Percentiles rank a stretch among this genome's conserved stretches.
phyloP scores from a whole-genome alignment of 164 flowering plant species.

The Vitis vinifera region DNA sequence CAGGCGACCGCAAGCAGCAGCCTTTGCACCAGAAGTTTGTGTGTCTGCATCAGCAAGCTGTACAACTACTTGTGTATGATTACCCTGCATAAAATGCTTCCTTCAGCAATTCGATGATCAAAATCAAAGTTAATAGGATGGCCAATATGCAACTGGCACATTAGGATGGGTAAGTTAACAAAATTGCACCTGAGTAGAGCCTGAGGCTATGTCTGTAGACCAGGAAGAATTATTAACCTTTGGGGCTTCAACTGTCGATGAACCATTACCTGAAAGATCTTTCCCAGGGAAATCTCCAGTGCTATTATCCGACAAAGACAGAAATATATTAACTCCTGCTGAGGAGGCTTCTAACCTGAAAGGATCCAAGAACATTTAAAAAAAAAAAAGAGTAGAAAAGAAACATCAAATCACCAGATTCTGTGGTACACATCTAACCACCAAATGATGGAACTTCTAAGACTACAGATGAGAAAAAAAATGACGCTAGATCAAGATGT shows the following conservation, averaged over 20 bases:
- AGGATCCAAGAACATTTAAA: not conserved
- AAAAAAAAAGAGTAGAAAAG: not conserved
- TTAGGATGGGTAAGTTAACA: not conserved
- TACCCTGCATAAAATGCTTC: constrained; percentile 34
- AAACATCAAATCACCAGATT: not conserved
- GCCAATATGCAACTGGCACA: too few species aligned
- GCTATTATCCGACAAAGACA: constrained; percentile 26
- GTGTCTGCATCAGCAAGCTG: constrained; percentile 61
- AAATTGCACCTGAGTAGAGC: constrained; percentile 38
- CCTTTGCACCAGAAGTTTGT: constrained; percentile 81
- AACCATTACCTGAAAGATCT: constrained; percentile 30
- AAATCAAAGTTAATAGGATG: not conserved
- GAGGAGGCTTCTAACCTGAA: constrained; percentile 84
- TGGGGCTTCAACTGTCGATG: constrained; percentile 20
- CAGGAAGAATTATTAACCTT: constrained; percentile 23
- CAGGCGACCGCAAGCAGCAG: constrained; percentile 80
- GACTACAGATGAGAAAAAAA: not conserved
- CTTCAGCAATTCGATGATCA: constrained; percentile 7
- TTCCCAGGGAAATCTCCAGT: constrained; percentile 16
- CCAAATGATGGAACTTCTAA: not conserved
- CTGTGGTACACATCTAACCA: not conserved
- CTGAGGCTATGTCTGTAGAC: constrained; percentile 27
- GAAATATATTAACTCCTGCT: constrained; percentile 51
- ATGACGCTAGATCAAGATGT: too few species aligned
- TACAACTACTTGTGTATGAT: constrained; percentile 38